Conservation (phyloP, 768 basidiomycete genomes). For the Leucocoprinus birnbaumii region DNA sequence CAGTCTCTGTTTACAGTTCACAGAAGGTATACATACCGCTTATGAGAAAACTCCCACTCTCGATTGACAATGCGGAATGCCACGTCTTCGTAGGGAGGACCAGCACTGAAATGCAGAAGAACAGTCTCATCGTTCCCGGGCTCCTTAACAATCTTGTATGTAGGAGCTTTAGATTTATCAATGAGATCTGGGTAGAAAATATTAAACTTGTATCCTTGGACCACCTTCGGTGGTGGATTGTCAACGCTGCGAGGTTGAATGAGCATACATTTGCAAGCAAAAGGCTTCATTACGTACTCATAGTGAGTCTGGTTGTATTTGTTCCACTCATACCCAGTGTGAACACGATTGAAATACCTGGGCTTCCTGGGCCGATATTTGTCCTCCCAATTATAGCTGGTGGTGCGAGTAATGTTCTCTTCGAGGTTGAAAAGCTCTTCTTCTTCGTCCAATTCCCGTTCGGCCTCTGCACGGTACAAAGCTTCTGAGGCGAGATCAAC, state of each 20-base stretch:
- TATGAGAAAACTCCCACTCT: slow-evolving; percentile 98
- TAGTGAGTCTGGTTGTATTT: slow-evolving; percentile 99
- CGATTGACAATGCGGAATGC: slow-evolving; percentile 97
- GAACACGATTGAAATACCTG: slow-evolving; percentile 97
- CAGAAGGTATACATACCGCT: slow-evolving; percentile 60
- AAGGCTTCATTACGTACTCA: slow-evolving; percentile 61
- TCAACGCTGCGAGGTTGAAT: slow-evolving; percentile 65
- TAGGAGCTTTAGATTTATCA: slow-evolving; percentile 95
- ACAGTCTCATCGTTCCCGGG: slow-evolving; percentile 95
- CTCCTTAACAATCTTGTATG: slow-evolving; percentile 94
- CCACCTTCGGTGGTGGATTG: slow-evolving; percentile 98
- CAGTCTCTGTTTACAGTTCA: slow-evolving; percentile 1
- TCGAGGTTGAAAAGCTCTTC: slow-evolving; percentile 95
- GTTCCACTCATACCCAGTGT: slow-evolving; percentile 99
- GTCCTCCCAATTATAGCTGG: slow-evolving; percentile 97
- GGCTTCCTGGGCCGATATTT: slow-evolving; percentile 97
- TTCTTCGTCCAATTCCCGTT: slow-evolving; percentile 92
- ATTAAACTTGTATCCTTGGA: slow-evolving; percentile 99
- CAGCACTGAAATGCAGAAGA: slow-evolving; percentile 89
- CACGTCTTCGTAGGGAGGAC: slow-evolving; percentile 98
- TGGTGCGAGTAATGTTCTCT: slow-evolving; percentile 79
- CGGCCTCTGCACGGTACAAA: slow-evolving; percentile 86
- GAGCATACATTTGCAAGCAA: slow-evolving; percentile 11
- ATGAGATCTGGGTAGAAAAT: slow-evolving; percentile 99
- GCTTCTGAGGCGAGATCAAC: slow-evolving; percentile 87